Conservation (phyloP, 2,329 filamentous ascomycete genomes). For the Pyrenophora seminiperda region DNA sequence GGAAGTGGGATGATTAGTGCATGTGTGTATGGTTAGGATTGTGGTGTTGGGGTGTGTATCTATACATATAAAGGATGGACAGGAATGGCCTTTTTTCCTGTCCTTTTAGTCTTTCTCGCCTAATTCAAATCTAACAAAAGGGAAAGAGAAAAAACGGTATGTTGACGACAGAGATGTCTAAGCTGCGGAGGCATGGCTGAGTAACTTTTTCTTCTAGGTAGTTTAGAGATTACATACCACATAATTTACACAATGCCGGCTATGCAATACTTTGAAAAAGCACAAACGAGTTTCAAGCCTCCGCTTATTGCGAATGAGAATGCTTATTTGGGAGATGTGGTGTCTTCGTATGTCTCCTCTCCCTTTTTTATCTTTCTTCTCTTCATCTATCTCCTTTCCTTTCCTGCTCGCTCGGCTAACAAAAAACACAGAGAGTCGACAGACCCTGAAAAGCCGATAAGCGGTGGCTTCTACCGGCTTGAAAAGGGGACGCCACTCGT, state of each 20-base stretch:
- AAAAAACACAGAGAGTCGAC: slow-evolving; percentile 54
- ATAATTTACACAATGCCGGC: slow-evolving; percentile 15
- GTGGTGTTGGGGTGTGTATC: too few relatives aligned
- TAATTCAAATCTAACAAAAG: too few relatives aligned
- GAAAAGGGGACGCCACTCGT: slow-evolving; percentile 70
- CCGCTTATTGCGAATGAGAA: slow-evolving; percentile 71
- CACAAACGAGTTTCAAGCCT: slow-evolving; percentile 65
- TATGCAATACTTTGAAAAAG: slow-evolving; percentile 62
- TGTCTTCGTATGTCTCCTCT: slow-evolving; percentile 54
- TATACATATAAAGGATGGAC: too few relatives aligned
- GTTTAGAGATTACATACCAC: too few relatives aligned
- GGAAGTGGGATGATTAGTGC: too few relatives aligned
- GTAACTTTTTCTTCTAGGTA: too few relatives aligned
- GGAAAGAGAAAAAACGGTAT: too few relatives aligned
- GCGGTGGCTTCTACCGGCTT: slow-evolving; percentile 68
- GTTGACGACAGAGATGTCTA: too few relatives aligned
- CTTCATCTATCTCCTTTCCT: not conserved
- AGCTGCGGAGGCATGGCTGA: too few relatives aligned
- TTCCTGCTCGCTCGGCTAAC: not conserved
- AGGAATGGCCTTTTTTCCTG: too few relatives aligned
- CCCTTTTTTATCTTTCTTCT: not conserved
- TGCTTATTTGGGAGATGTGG: slow-evolving; percentile 68
- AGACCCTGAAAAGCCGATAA: slow-evolving; percentile 64
- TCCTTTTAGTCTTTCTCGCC: too few relatives aligned
- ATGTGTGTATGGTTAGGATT: too few relatives aligned